phyloP scores from a whole-genome alignment of 2,329 filamentous ascomycete genomes.

The Fusarium beomiforme region DNA sequence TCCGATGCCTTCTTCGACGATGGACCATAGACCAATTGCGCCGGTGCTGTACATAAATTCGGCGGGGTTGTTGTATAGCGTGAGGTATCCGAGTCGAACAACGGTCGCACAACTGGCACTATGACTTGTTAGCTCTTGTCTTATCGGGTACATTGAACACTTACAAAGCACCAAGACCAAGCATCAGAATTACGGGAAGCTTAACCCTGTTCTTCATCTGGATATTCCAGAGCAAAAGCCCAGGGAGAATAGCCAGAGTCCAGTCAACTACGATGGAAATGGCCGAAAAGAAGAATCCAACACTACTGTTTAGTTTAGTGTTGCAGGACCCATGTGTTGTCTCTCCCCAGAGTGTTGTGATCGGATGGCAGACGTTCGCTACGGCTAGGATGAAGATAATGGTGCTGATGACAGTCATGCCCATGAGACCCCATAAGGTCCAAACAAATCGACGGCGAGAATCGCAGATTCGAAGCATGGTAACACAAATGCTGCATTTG shows the following conservation, averaged over 20 bases:
- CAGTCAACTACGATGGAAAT: slow-evolving; percentile 43
- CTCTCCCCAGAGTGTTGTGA: slow-evolving; percentile 40
- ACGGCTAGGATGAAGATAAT: slow-evolving; percentile 36
- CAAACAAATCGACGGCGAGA: slow-evolving; percentile 20
- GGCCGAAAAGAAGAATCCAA: slow-evolving; percentile 42
- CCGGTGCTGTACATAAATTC: slow-evolving; percentile 39
- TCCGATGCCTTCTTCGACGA: slow-evolving; percentile 37
- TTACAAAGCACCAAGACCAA: slow-evolving; percentile 38
- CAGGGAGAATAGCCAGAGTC: slow-evolving; percentile 38
- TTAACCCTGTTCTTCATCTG: slow-evolving; percentile 42
- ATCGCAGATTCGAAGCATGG: slow-evolving; percentile 42
- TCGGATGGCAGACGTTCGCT: slow-evolving; percentile 39
- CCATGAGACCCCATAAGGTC: slow-evolving; percentile 27
- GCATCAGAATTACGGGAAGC: slow-evolving; percentile 30
- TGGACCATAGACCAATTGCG: slow-evolving; percentile 38
- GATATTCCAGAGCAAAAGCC: slow-evolving; percentile 40
- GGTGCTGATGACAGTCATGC: slow-evolving; percentile 12
- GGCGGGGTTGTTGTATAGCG: slow-evolving; percentile 30
- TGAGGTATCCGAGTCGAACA: slow-evolving; percentile 35
- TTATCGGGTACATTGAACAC: not conserved
- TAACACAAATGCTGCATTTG: slow-evolving; percentile 43
- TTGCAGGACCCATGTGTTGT: slow-evolving; percentile 28
- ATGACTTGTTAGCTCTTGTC: not conserved
- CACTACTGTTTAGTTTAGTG: slow-evolving; percentile 21
- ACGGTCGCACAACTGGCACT: slow-evolving; percentile 39